Percentiles rank a stretch among this genome's conserved stretches.
These are phyloP conservation scores for Chiua virens DNA, from an alignment of 768 basidiomycete species.

Conservation along the genomic window DNA sequence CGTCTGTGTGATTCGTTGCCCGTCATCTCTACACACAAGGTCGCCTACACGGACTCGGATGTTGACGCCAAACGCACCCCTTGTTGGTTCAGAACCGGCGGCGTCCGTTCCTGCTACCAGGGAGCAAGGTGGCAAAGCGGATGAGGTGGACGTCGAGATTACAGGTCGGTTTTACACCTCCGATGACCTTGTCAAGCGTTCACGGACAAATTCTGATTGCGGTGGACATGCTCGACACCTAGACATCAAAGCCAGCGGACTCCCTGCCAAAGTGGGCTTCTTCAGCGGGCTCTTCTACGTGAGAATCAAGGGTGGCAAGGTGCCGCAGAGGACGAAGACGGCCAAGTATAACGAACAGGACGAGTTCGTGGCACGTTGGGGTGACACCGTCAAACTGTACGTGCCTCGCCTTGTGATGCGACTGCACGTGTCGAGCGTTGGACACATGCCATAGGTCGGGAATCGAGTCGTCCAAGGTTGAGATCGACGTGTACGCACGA, in stretches of 20 bases:
- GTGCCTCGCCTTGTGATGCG: background rate
- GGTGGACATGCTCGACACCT: no score
- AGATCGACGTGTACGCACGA: conserved; percentile 34
- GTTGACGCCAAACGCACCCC: conserved; percentile 14
- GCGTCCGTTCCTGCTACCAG: background rate
- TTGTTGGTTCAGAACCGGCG: background rate
- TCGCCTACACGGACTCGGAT: conserved; percentile 2
- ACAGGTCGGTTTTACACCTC: conserved; percentile 21
- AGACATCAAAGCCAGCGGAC: conserved; percentile 36
- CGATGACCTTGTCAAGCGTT: no score
- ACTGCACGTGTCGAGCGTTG: no score
- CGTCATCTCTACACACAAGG: background rate
- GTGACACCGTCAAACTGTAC: conserved; percentile 26
- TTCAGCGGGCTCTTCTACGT: conserved; percentile 31
- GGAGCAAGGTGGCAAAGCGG: conserved; percentile 2
- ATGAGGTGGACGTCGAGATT: conserved; percentile 29
- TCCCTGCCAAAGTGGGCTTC: conserved; percentile 32
- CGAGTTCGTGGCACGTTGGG: conserved; percentile 31
- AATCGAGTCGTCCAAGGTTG: conserved; percentile 32
- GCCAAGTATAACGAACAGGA: conserved; percentile 24
- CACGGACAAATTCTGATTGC: no score
- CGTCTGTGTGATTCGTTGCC: background rate
- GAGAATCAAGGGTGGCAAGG: conserved; percentile 26
- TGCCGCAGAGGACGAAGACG: conserved; percentile 30
- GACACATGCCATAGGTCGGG: conserved; percentile 18